Percentiles rank a stretch among this genome's conserved stretches.
Conservation (phyloP, 176 grass and related monocot species). For the maize (Zea mays) region Zm-B73-REFERENCE-NAM-5.0 NC_050104.1:147782001-147782500, state of each 20-base stretch:
- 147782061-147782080: slow-evolving; percentile 32
- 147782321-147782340: slow-evolving; percentile 34
- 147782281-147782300: slow-evolving; percentile 30
- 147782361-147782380: slow-evolving; percentile 39
- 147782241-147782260: slow-evolving; percentile 40
- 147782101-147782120: slow-evolving; percentile 14
- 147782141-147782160: neutral
- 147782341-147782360: slow-evolving; percentile 50
- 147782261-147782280: slow-evolving; percentile 24
- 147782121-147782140: slow-evolving; percentile 19
- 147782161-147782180: neutral
- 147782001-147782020: slow-evolving; percentile 26
- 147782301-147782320: slow-evolving; percentile 36
- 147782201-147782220: slow-evolving; percentile 41
- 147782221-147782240: slow-evolving; percentile 42
- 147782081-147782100: slow-evolving; percentile 7
- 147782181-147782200: neutral
- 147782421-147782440: neutral
- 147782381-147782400: neutral
- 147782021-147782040: slow-evolving; percentile 9
- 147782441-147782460: neutral
- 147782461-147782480: neutral
- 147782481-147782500: slow-evolving; percentile 37
- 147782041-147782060: slow-evolving; percentile 24
- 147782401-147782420: too few relatives aligned